phyloP scores from a whole-genome alignment of 768 basidiomycete genomes.

The button mushroom (Agaricus bisporus) region DNA sequence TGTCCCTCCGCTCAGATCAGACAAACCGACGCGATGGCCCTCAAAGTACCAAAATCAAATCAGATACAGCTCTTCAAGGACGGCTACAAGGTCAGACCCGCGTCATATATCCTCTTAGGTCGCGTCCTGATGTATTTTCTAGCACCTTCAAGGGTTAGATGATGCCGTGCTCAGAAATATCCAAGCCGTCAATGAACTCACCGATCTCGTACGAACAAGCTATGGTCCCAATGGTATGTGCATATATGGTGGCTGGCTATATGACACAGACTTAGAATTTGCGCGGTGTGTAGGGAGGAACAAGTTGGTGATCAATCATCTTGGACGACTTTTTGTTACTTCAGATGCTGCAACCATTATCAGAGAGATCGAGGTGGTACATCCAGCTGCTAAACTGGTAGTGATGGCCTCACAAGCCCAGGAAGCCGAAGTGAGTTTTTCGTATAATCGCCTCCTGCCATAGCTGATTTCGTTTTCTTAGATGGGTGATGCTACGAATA shows the following conservation, averaged over 20 bases:
- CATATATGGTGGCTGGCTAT: slow-evolving; percentile 6
- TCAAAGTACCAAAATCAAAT: slow-evolving; percentile 89
- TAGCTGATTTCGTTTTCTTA: slow-evolving; percentile 21
- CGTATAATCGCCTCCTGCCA: neutral
- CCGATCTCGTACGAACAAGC: slow-evolving; percentile 92
- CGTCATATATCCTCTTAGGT: neutral
- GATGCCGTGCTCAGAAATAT: slow-evolving; percentile 98
- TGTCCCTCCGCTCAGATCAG: too few species aligned
- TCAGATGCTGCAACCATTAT: slow-evolving; percentile 99
- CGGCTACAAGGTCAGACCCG: slow-evolving; percentile 73
- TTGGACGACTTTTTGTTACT: slow-evolving; percentile 93
- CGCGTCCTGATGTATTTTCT: slow-evolving; percentile 4
- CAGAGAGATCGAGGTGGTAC: slow-evolving; percentile 95
- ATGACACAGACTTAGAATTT: neutral
- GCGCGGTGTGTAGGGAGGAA: slow-evolving; percentile 63
- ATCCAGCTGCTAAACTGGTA: slow-evolving; percentile 97
- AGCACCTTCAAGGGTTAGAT: slow-evolving; percentile 84
- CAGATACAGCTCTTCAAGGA: slow-evolving; percentile 95
- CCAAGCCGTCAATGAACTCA: slow-evolving; percentile 90
- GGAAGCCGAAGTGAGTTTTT: slow-evolving; percentile 72
- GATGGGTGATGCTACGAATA: slow-evolving; percentile 98
- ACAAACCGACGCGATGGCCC: slow-evolving; percentile 52
- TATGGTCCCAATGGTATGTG: slow-evolving; percentile 91
- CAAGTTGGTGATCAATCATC: slow-evolving; percentile 96
- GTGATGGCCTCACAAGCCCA: slow-evolving; percentile 98